Base-by-base conservation (phyloP, 2,329 filamentous ascomycete species). In the Hypoxylon sp. region DNA sequence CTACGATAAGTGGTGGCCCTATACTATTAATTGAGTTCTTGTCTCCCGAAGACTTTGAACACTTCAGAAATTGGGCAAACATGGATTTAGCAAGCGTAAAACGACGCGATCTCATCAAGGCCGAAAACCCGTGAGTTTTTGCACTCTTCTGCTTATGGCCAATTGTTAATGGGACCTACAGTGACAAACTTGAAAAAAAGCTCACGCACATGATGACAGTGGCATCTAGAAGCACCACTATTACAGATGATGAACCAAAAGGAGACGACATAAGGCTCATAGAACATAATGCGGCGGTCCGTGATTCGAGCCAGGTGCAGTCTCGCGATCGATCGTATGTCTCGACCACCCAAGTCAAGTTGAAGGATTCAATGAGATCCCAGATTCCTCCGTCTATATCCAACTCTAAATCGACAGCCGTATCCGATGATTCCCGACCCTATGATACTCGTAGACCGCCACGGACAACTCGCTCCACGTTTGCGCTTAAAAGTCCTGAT, bases 11-110 rank as follows among this genome's bases (percentile, higher is more conserved):
- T 41, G 57, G 48, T 19, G 52, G 56, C 7, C 21, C 63, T n/a
- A 75, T 59, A 60, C 43, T 77, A 19, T 34, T 72, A n/a, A 32
- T 78, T 17, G 74, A 77, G 41, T 75, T 78, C 25, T 59, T 28
- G 28, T 67, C 61, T 17, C 19, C 6, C 7, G 32, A 65, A 14
- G 72, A 72, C 1, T 23, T 71, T 4, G 13, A 64, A 3, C 55
- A 38, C 36, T 76, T 77, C 30, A 38, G 61, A 25, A 19, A 68
- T 28, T 78, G 76, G 76, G 67, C 69, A 38, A 21, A 21, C 10
- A 49, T 68, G 59, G 32, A 60, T 14, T 67, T 51, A 45, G 19
- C 48, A 19, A 57, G 32, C 13, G 3, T 51, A 4, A 9, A 25
- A 4, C 2, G 1, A 14, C 6, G 7, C 7, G 7, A 30, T 6